phyloP scores from a whole-genome alignment of 192 early-diverging fungal genomes.

The Entrophospora sp. region DNA sequence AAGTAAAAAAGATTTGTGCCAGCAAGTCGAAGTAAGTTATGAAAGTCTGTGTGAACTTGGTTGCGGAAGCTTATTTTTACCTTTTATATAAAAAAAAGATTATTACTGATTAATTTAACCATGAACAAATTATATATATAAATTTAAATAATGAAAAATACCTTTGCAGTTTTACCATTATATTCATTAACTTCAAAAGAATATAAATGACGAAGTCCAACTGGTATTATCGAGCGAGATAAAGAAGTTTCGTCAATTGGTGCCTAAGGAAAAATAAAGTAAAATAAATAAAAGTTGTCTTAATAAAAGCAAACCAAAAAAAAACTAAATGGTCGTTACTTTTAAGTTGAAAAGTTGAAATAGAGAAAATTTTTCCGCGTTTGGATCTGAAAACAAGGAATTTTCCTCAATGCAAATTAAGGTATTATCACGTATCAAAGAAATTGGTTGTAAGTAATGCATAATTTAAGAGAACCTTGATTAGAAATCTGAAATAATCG shows the following conservation, averaged over 20 bases:
- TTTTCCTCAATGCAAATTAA: constrained; percentile 3
- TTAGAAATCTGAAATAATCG: too few relatives aligned
- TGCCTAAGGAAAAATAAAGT: too few relatives aligned
- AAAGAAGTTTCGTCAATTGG: background rate
- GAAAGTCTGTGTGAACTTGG: background rate
- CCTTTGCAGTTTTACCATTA: background rate
- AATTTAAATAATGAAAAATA: background rate
- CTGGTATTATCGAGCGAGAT: background rate
- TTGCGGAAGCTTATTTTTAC: background rate
- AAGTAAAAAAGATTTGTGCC: background rate
- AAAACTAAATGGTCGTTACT: background rate
- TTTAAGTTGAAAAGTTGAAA: constrained; percentile 3
- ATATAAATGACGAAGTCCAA: background rate
- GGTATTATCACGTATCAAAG: background rate
- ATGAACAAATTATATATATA: background rate
- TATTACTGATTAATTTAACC: background rate
- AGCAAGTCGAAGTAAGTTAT: background rate
- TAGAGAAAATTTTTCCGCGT: background rate
- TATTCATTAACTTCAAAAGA: background rate
- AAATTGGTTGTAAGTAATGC: background rate
- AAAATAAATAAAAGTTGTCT: too few relatives aligned
- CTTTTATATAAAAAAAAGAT: background rate
- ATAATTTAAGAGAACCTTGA: too few relatives aligned
- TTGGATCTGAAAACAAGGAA: background rate
- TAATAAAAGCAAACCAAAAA: too few relatives aligned